Percentiles rank a stretch among this genome's conserved stretches.
Evolutionary conservation across 768 basidiomycete genomes (phyloP).

Genomic region (Neoboletus subvelutipes): DNA sequence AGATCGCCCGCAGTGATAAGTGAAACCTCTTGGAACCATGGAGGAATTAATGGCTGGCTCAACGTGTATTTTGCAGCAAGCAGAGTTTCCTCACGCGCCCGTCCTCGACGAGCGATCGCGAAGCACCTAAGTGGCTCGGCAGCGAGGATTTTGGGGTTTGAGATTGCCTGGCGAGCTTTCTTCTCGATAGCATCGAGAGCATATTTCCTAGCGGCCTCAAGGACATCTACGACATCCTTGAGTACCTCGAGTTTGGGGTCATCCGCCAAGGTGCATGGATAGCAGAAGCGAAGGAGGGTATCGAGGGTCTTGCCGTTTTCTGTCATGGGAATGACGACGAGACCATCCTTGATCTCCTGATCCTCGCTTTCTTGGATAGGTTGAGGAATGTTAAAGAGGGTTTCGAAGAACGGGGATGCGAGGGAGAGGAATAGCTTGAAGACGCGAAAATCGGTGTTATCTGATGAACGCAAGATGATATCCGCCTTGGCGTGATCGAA

Average conservation of each 20-base stretch:
- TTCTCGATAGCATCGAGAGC: background rate
- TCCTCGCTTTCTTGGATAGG: constrained; percentile 6
- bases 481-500: constrained; percentile 25
- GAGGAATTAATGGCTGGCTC: constrained; percentile 19
- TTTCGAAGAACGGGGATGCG: constrained; percentile 35
- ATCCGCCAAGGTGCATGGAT: constrained; percentile 22
- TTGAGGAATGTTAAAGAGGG: constrained; percentile 33
- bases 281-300: constrained; percentile 29
- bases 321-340: constrained; percentile 21
- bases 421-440: constrained; percentile 35
- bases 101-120: constrained; percentile 30
- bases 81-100: constrained; percentile 20
- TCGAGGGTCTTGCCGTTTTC: constrained; percentile 26
- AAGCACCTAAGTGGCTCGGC: constrained; percentile 30
- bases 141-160: constrained; percentile 15
- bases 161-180: background rate
- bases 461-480: constrained; percentile 27
- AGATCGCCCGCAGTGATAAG: constrained; percentile 28
- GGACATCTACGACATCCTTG: background rate
- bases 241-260: constrained; percentile 15
- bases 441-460: constrained; percentile 31
- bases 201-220: background rate
- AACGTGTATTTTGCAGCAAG: constrained; percentile 33
- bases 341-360: constrained; percentile 16
- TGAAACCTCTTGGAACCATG: constrained; percentile 27